Base-by-base conservation (phyloP, 768 basidiomycete genomes). In the Lentinula edodes region DNA sequence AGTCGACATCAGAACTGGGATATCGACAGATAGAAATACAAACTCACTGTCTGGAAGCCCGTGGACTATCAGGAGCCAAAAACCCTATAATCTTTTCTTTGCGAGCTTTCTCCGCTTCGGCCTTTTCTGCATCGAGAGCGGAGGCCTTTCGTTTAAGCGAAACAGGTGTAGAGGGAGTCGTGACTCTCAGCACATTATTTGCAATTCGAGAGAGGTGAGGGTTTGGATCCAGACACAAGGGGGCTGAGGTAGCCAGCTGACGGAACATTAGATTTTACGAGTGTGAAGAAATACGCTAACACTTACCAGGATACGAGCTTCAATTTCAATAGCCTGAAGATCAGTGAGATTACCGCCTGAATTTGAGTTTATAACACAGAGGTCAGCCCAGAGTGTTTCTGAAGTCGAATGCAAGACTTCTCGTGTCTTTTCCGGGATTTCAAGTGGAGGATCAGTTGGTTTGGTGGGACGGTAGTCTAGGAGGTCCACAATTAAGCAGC, bases 401-500 rank as follows among this genome's bases (percentile, higher is more conserved):
- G 83, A 74, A 63, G 84, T 92, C 16, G 91, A 89, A 61, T 88
- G 87, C 23, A 94, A 82, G 12, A 92, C 86, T 10, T 89, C 86
- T 54, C 89, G 87, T 54, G 87, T 87, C 63, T 73, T 76, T 64
- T 86, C 82, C 1, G 87, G 84, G 64, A 79, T 82, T 66, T 82
- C 84, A 13, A 82, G 78, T 0, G 77, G 69, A n/a, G 81, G 76
- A 38, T 90, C 87, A 61, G 82, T 85, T 58, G 69, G 71, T 68
- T 75, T 80, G 59, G 81, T 78, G 6, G 86, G 84, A 9, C 90
- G 81, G 67, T 90, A 89, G 69, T 94, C 91, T 39, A 89, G 76
- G 28, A 93, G 79, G 69, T 94, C 91, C 1, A 93, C 92, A 62
- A 94, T 80, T 82, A 94, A 85, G 67, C 90, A 91, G 41, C 92